Evolutionary conservation across 1,284 basidiomycete species (phyloP).

Genomic region (Ceratobasidium sp.): DNA sequence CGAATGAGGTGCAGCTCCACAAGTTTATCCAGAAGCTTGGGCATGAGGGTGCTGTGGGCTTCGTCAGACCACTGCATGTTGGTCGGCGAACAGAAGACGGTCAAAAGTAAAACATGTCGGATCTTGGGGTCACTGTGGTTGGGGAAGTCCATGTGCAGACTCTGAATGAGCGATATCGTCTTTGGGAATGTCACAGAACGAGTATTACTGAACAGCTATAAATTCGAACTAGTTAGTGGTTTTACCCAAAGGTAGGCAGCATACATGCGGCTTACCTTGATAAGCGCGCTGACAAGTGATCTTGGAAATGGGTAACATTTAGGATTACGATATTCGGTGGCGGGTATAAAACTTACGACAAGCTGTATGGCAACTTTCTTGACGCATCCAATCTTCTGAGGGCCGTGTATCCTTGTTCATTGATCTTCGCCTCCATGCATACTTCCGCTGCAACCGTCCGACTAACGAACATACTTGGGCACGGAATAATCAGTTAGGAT

Average conservation of each 20-base stretch:
- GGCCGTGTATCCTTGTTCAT: constrained; percentile 71
- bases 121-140: constrained; percentile 63
- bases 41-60: constrained; percentile 12
- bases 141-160: constrained; percentile 72
- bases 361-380: constrained; percentile 68
- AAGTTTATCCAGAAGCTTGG: constrained; percentile 35
- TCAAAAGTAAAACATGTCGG: constrained; percentile 72
- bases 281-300: constrained; percentile 65
- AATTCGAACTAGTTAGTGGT: neutral
- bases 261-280: constrained; percentile 61
- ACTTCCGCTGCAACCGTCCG: constrained; percentile 80
- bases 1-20: constrained; percentile 33
- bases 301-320: constrained; percentile 52
- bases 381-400: constrained; percentile 70
- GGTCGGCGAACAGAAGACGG: constrained; percentile 65
- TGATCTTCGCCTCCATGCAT: constrained; percentile 77
- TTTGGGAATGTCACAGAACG: constrained; percentile 66
- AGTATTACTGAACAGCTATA: constrained; percentile 71
- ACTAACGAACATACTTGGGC: constrained; percentile 74
- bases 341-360: constrained; percentile 30
- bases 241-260: neutral
- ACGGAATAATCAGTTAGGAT: neutral
- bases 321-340: constrained; percentile 14
- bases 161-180: constrained; percentile 64
- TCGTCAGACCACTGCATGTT: constrained; percentile 51